Percentiles rank a stretch among this genome's conserved stretches.
Evolutionary conservation across 139 green algal genomes (phyloP).

Genomic region (Chlorella sp.): DNA sequence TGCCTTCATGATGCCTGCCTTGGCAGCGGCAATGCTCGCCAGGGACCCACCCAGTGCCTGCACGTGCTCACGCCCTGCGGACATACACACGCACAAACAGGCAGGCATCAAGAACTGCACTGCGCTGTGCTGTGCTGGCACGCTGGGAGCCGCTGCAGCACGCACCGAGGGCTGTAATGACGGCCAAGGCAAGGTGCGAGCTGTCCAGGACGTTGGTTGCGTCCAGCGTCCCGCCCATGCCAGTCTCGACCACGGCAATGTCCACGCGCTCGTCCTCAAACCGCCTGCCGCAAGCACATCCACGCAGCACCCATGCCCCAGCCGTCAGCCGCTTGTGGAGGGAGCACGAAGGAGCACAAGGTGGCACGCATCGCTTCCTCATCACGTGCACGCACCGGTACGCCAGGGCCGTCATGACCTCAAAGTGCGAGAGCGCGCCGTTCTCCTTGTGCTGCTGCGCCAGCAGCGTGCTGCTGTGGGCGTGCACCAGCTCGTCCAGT

Average conservation of each 20-base stretch:
- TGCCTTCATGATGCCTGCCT: conserved; percentile 72
- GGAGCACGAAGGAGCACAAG: too few species aligned
- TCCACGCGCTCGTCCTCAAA: conserved; percentile 65
- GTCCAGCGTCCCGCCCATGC: conserved; percentile 70
- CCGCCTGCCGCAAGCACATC: too few species aligned
- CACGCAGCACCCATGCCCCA: too few species aligned
- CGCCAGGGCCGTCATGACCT: conserved; percentile 73
- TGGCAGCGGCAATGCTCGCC: conserved; percentile 58
- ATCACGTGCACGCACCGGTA: conserved; percentile 40
- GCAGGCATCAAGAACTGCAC: background rate
- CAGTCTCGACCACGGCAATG: conserved; percentile 76
- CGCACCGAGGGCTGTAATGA: conserved; percentile 45
- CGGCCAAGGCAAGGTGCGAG: conserved; percentile 31
- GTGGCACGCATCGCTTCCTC: too few species aligned
- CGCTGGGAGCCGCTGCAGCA: background rate
- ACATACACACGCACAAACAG: background rate
- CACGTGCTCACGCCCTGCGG: conserved; percentile 56
- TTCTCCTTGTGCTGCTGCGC: conserved; percentile 22
- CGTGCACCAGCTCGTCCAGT: background rate
- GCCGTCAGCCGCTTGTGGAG: too few species aligned
- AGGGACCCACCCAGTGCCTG: conserved; percentile 65
- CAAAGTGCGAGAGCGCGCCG: conserved; percentile 71
- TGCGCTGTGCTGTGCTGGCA: too few species aligned
- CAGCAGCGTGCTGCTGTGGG: background rate
- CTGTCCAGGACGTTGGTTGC: conserved; percentile 76